These are phyloP conservation scores for Tulasnella sp. DNA, from an alignment of 768 basidiomycete genomes.

Conservation along the genomic window DNA sequence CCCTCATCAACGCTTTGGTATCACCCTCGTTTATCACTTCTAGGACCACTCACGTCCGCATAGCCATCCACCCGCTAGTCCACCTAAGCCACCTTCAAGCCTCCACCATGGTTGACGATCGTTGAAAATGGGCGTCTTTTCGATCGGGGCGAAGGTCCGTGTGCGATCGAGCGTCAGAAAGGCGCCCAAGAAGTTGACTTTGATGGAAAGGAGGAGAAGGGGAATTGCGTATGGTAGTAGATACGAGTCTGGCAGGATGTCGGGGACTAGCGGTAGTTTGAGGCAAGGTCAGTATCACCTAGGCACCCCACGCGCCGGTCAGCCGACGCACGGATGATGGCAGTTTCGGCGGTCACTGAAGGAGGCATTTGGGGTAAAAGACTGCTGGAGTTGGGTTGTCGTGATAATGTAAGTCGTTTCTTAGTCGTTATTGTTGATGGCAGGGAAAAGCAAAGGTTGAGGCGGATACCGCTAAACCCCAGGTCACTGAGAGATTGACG, in stretches of 20 bases:
- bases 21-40: no score
- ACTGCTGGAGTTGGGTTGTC: not conserved
- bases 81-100: slow-evolving; percentile 54
- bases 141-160: slow-evolving; percentile 40
- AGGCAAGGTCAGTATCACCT: not conserved
- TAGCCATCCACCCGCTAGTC: slow-evolving; percentile 43
- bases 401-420: not conserved
- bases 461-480: not conserved
- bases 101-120: slow-evolving; percentile 28
- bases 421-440: not conserved
- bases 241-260: slow-evolving; percentile 26
- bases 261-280: not conserved
- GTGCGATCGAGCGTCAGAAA: slow-evolving; percentile 63
- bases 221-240: slow-evolving; percentile 48
- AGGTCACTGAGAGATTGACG: not conserved
- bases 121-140: not conserved
- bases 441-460: not conserved
- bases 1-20: no score
- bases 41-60: slow-evolving; percentile 41
- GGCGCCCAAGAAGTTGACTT: slow-evolving; percentile 54
- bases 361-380: not conserved
- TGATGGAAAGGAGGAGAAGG: slow-evolving; percentile 44
- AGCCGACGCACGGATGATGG: not conserved
- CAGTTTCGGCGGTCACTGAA: not conserved
- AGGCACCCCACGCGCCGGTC: not conserved